Base-by-base conservation (phyloP, 169 alveolate genomes). In the Cystoisospora suis region DNA sequence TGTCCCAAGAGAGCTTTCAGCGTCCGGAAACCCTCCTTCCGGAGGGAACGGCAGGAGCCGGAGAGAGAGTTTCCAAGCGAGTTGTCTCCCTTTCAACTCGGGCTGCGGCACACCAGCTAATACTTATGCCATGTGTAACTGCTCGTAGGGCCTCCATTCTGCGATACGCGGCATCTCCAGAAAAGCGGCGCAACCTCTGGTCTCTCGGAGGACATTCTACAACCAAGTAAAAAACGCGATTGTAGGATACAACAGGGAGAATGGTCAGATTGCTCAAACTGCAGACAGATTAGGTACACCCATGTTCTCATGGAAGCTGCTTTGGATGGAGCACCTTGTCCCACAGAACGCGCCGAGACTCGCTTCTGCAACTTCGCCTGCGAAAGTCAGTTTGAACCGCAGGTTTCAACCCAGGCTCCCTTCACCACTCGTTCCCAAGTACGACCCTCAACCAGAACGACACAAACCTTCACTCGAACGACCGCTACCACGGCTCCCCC, bases 201-300 rank as follows among this genome's bases (percentile, higher is more conserved):
- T 44, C 79, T n/a, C n/a, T n/a, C n/a, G n/a, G n/a, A n/a, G n/a
- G 79, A 65, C 29, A 65, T 65, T 65, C 79, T 65, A 20, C 9
- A 27, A 44, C 15, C 29, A 29, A 27, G 23, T 56, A 72, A 72
- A 38, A 47, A 56, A 36, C 83, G 83, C 5, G 83, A 72, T 38
- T 72, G 83, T 38, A 36, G 44, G 58, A 38, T 32, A 0, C 58
- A 72, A 15, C 58, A 17, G 23, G 32, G 83, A 29, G 83, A 0
- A 38, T 72, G 83, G 83, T 72, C 83, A 72, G 83, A 29, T 29
- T 72, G 83, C 9, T 47, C 44, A 32, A 72, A 72, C 44, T 72
- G 83, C 58, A 72, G 83, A 15, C 83, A 72, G 83, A 47, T 72
- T 72, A 47, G 83, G 9, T 72, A 72, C 56, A 72, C 56, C n/a